Percentiles rank a stretch among this genome's conserved stretches.
Conservation (phyloP, 176 grass and related monocot genomes). For the Triticum monococcum region DNA sequence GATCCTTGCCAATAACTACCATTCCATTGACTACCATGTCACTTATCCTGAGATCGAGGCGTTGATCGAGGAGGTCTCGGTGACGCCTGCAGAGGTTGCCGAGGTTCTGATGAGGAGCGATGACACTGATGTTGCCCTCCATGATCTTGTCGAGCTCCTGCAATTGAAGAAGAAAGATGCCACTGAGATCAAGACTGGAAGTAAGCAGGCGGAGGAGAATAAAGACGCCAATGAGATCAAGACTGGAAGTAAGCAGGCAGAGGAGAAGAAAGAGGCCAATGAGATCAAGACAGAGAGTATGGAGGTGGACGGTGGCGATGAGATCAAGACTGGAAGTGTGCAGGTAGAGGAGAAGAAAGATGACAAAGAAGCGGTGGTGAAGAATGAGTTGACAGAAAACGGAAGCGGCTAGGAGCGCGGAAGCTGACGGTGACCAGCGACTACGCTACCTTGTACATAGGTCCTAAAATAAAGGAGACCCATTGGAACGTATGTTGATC, state of each 20-base stretch:
- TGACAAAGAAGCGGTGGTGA: conserved; percentile 16
- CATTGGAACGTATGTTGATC: not conserved
- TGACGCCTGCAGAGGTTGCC: conserved; percentile 71
- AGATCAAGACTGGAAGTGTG: not conserved
- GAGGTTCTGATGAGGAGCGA: conserved; percentile 77
- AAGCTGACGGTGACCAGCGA: not conserved
- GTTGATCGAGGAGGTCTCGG: conserved; percentile 36
- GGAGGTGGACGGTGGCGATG: not conserved
- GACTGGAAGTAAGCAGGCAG: not conserved
- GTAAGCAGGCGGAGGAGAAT: conserved; percentile 3
- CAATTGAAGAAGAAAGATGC: conserved; percentile 38
- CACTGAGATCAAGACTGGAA: conserved; percentile 24
- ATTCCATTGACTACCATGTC: conserved; percentile 45
- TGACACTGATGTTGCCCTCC: conserved; percentile 29
- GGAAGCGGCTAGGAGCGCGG: not conserved
- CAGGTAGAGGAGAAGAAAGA: not conserved
- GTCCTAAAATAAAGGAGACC: too few species aligned
- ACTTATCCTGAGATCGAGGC: conserved; percentile 46
- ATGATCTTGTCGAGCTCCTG: conserved; percentile 43
- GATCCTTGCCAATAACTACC: conserved; percentile 72
- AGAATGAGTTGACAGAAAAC: not conserved
- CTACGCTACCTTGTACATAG: not conserved
- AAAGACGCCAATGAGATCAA: conserved; percentile 21
- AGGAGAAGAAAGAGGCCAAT: conserved; percentile 20
- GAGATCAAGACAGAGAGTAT: conserved; percentile 15